Conservation (phyloP, 2,329 filamentous ascomycete genomes). For the Leptographium galeiforme region DNA sequence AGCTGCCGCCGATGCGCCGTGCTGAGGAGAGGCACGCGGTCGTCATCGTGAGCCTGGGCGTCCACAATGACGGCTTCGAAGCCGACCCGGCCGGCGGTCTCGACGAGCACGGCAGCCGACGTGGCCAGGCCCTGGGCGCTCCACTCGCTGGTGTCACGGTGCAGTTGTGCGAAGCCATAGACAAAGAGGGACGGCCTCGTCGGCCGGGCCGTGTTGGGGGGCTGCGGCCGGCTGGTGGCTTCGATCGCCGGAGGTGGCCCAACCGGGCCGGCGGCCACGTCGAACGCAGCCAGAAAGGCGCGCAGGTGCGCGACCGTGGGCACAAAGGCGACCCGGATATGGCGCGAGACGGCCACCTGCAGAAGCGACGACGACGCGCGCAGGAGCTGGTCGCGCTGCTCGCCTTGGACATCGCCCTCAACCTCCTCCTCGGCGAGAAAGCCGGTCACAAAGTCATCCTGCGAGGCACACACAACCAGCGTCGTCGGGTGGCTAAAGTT, state of each 20-base stretch:
- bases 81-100: conserved; percentile 35
- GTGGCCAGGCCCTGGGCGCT: conserved; percentile 58
- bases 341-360: conserved; percentile 53
- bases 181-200: conserved; percentile 37
- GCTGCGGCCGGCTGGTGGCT: not conserved
- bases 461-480: conserved; percentile 57
- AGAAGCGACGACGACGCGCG: conserved; percentile 49
- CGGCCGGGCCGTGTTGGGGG: not conserved
- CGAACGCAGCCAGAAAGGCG: conserved; percentile 54
- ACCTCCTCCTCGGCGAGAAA: conserved; percentile 30
- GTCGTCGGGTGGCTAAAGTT: conserved; percentile 44
- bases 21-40: conserved; percentile 26
- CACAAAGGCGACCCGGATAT: conserved; percentile 58
- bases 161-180: conserved; percentile 52
- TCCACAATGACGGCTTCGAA: conserved; percentile 30
- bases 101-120: conserved; percentile 49
- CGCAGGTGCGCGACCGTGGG: conserved; percentile 66
- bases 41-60: conserved; percentile 22
- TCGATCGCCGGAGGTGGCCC: conserved; percentile 21
- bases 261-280: conserved; percentile 21
- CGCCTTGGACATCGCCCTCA: conserved; percentile 1
- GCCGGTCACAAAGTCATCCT: conserved; percentile 48
- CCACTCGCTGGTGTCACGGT: conserved; percentile 58
- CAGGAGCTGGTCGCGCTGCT: conserved; percentile 22
- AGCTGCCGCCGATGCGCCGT: conserved; percentile 19